Conservation (phyloP, 2,329 filamentous ascomycete species). For the Microascus cirrosus region DNA sequence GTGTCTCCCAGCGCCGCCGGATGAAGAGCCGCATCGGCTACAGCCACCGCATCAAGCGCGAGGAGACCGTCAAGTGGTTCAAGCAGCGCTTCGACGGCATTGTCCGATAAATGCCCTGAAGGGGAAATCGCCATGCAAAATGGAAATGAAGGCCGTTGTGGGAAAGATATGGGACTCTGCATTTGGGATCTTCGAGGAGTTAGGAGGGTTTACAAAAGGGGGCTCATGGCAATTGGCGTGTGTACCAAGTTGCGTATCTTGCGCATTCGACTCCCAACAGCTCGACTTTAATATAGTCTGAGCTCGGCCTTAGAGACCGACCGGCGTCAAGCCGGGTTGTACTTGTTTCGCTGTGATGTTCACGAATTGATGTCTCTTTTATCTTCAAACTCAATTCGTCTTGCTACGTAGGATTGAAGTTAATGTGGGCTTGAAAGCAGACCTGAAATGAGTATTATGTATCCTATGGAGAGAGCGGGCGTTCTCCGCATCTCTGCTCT, state of each 20-base stretch:
- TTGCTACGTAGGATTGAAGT: neutral
- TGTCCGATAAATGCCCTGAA: constrained; percentile 66
- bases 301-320: constrained; percentile 65
- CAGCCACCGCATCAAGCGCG: constrained; percentile 84
- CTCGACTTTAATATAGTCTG: constrained; percentile 44
- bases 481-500: too few relatives aligned
- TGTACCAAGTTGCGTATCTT: constrained; percentile 28
- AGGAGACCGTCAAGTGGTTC: constrained; percentile 97
- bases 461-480: too few relatives aligned
- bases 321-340: constrained; percentile 57
- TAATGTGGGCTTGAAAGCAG: neutral
- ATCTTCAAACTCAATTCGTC: neutral
- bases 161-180: neutral
- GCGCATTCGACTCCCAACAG: constrained; percentile 22
- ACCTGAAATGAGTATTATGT: neutral
- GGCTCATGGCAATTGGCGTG: constrained; percentile 12
- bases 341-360: constrained; percentile 25
- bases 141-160: constrained; percentile 10
- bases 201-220: constrained; percentile 12
- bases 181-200: constrained; percentile 10
- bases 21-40: constrained; percentile 77
- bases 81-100: constrained; percentile 90
- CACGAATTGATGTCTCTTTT: constrained; percentile 2
- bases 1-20: constrained; percentile 89
- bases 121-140: neutral